Percentiles rank a stretch among this genome's conserved stretches.
phyloP scores from a whole-genome alignment of 2,329 filamentous ascomycete genomes.

The Coniochaeta pulveracea region DNA sequence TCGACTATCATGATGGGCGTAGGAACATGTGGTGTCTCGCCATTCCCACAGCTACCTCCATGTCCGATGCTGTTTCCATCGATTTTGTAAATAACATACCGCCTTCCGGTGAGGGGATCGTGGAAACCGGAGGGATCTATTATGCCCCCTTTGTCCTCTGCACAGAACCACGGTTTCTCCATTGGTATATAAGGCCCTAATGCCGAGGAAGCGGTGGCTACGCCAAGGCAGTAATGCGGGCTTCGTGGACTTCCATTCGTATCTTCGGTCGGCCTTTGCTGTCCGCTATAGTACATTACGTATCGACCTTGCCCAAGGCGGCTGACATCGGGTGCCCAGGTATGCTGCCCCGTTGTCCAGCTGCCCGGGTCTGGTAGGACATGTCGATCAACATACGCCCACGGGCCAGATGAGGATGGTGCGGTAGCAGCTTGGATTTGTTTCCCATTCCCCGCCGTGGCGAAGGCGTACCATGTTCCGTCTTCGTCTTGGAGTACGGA shows the following conservation, averaged over 20 bases:
- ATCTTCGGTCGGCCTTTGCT: neutral
- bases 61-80: conserved; percentile 46
- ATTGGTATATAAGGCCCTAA: conserved; percentile 41
- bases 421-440: conserved; percentile 44
- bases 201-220: conserved; percentile 33
- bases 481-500: conserved; percentile 33
- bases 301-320: conserved; percentile 12
- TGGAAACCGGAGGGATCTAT: conserved; percentile 52
- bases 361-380: conserved; percentile 37
- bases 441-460: conserved; percentile 35
- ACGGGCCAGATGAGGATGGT: conserved; percentile 32
- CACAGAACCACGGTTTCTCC: conserved; percentile 38
- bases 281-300: conserved; percentile 1
- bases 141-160: conserved; percentile 41
- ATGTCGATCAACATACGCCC: conserved; percentile 36
- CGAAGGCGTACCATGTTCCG: conserved; percentile 46
- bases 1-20: conserved; percentile 49
- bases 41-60: conserved; percentile 32
- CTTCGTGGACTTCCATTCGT: neutral
- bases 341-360: conserved; percentile 42
- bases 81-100: conserved; percentile 54
- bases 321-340: conserved; percentile 55
- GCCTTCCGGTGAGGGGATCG: conserved; percentile 37
- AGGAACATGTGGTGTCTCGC: conserved; percentile 22
- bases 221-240: conserved; percentile 43